Evolutionary conservation across 371 early-diverging fungal species (phyloP).

Genomic region (Coemansia sp.): DNA sequence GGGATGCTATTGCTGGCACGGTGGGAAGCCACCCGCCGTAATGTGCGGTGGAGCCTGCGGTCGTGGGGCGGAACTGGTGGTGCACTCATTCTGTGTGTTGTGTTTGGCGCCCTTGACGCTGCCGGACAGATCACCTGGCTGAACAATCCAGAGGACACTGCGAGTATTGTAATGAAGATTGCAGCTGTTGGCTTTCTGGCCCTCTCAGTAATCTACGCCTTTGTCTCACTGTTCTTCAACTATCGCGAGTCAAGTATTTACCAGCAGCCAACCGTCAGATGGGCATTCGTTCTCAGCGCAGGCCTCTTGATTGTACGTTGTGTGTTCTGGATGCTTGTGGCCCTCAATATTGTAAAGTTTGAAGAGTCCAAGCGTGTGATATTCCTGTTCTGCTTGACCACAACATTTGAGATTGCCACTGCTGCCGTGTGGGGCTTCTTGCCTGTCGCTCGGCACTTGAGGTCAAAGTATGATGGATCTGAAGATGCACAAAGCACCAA

Average conservation of each 20-base stretch:
- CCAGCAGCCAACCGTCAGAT: constrained; percentile 39
- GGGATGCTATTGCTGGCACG: constrained; percentile 27
- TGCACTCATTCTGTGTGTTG: constrained; percentile 24
- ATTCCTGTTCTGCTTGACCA: constrained; percentile 17
- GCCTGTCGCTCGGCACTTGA: constrained; percentile 22
- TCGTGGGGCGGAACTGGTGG: constrained; percentile 29
- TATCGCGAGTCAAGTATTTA: constrained; percentile 31
- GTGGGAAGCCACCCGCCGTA: constrained; percentile 40
- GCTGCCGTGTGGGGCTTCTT: constrained; percentile 27
- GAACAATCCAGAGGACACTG: constrained; percentile 31
- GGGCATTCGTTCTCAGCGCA: constrained; percentile 27
- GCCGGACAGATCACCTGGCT: constrained; percentile 52
- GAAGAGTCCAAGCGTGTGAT: constrained; percentile 37
- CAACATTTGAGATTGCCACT: constrained; percentile 22
- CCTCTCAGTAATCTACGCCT: constrained; percentile 13
- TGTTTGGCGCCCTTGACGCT: constrained; percentile 45
- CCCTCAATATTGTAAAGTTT: constrained; percentile 24
- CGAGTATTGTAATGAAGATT: constrained; percentile 22
- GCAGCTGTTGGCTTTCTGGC: constrained; percentile 40
- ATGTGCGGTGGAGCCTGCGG: constrained; percentile 23
- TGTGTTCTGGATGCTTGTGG: constrained; percentile 48
- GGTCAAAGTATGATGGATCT: neutral
- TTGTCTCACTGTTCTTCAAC: constrained; percentile 16
- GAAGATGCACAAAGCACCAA: constrained; percentile 10
- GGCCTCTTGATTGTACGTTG: constrained; percentile 27